Conservation (phyloP, 2,329 filamentous ascomycete species). For the Clonostachys rhizophaga region DNA sequence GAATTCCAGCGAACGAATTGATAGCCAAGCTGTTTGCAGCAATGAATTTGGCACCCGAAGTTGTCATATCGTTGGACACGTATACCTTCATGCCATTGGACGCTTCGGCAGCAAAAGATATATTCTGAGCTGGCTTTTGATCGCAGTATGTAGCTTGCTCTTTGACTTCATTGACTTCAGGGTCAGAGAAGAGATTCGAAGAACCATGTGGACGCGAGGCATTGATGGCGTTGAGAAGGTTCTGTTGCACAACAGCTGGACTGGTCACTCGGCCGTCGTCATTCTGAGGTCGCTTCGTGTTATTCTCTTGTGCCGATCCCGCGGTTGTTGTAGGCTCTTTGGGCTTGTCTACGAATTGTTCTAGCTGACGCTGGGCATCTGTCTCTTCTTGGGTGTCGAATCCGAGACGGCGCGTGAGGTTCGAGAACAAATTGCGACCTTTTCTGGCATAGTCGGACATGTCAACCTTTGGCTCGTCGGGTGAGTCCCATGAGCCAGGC, state of each 20-base stretch:
- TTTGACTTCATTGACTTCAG: slow-evolving; percentile 67
- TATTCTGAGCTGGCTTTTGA: slow-evolving; percentile 66
- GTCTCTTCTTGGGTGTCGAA: slow-evolving; percentile 48
- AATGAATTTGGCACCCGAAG: slow-evolving; percentile 50
- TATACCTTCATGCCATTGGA: slow-evolving; percentile 72
- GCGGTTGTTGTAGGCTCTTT: slow-evolving; percentile 8
- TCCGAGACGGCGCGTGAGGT: slow-evolving; percentile 62
- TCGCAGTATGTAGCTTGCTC: slow-evolving; percentile 88
- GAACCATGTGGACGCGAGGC: slow-evolving; percentile 75
- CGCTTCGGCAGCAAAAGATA: slow-evolving; percentile 65
- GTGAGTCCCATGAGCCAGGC: slow-evolving; percentile 73
- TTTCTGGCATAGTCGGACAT: slow-evolving; percentile 27
- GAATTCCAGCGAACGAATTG: slow-evolving; percentile 63
- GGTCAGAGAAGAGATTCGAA: slow-evolving; percentile 65
- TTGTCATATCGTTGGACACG: slow-evolving; percentile 49
- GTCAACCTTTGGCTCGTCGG: slow-evolving; percentile 37
- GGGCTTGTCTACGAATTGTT: slow-evolving; percentile 35
- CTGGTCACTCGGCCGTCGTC: slow-evolving; percentile 53
- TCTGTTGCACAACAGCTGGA: slow-evolving; percentile 59
- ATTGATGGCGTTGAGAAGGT: slow-evolving; percentile 73
- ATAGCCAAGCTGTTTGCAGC: slow-evolving; percentile 55
- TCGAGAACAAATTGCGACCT: slow-evolving; percentile 61
- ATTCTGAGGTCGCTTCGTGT: slow-evolving; percentile 12
- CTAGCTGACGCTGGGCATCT: slow-evolving; percentile 33
- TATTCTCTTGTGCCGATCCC: not conserved